Conservation (phyloP, 208 protist species). For the Crithidia mellificae region DNA sequence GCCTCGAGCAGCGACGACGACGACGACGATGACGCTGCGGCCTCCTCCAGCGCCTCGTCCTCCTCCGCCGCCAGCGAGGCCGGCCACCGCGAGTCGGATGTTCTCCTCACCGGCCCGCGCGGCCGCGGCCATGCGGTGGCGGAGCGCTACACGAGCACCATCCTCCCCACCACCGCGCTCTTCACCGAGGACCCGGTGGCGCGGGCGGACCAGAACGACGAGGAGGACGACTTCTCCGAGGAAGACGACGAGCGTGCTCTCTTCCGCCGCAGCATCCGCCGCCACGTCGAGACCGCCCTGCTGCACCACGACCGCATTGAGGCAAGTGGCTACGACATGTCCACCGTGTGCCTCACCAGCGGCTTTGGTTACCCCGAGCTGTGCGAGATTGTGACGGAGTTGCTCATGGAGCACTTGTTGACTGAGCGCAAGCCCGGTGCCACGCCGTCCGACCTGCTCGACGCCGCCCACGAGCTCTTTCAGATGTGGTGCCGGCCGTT, state of each 20-base stretch:
- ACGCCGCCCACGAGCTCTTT: slow-evolving; percentile 48
- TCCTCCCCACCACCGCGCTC: slow-evolving; percentile 50
- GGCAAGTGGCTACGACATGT: slow-evolving; percentile 64
- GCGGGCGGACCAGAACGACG: slow-evolving; percentile 22
- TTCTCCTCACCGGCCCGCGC: slow-evolving; percentile 39
- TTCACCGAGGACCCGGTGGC: slow-evolving; percentile 69
- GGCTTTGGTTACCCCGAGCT: slow-evolving; percentile 59
- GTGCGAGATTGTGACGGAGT: slow-evolving; percentile 74
- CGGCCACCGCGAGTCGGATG: slow-evolving; percentile 13
- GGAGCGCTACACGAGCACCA: slow-evolving; percentile 36
- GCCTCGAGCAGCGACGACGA: not conserved
- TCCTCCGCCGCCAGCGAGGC: slow-evolving; percentile 21
- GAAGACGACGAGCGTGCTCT: slow-evolving; percentile 43
- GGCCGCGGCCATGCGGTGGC: slow-evolving; percentile 39
- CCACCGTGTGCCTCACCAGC: slow-evolving; percentile 48
- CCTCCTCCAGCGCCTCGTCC: slow-evolving; percentile 1
- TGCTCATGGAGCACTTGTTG: slow-evolving; percentile 61
- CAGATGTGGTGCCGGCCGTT: slow-evolving; percentile 71
- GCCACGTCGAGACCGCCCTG: slow-evolving; percentile 47
- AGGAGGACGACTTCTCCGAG: slow-evolving; percentile 39
- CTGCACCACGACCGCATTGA: slow-evolving; percentile 53
- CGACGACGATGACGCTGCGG: not conserved
- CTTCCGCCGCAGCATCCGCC: slow-evolving; percentile 44
- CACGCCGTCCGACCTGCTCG: slow-evolving; percentile 25
- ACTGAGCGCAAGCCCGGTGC: slow-evolving; percentile 28